phyloP scores from a whole-genome alignment of 169 alveolate genomes.

The Eimeria praecox region DNA sequence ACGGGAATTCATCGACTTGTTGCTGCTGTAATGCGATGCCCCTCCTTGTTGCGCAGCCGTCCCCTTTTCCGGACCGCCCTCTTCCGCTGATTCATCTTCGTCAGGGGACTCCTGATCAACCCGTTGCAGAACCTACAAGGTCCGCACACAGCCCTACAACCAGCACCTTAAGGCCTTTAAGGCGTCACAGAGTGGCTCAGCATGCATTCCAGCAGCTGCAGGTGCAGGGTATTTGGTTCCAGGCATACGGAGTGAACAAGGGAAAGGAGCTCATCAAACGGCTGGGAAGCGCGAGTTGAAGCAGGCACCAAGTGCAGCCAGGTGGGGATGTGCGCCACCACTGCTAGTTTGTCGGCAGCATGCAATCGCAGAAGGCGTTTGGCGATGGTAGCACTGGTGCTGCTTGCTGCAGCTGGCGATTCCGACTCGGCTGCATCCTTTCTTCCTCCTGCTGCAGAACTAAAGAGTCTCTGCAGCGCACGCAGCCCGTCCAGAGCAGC shows the following conservation, averaged over 20 bases:
- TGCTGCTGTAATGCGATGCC: background rate
- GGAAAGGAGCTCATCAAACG: slow-evolving; percentile 58
- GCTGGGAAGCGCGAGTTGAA: slow-evolving; percentile 58
- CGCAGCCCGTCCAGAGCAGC: slow-evolving; percentile 68
- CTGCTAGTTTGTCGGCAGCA: background rate
- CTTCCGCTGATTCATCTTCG: background rate
- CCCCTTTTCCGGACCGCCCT: background rate
- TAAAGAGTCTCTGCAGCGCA: background rate
- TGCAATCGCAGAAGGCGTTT: slow-evolving; percentile 63
- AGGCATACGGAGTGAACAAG: slow-evolving; percentile 52
- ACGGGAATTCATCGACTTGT: background rate
- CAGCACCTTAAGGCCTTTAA: background rate
- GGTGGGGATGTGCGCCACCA: slow-evolving; percentile 62
- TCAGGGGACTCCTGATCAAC: slow-evolving; percentile 37
- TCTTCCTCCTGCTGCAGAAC: background rate
- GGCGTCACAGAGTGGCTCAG: background rate
- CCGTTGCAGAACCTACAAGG: slow-evolving; percentile 54
- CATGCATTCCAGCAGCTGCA: background rate
- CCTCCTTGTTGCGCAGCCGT: background rate
- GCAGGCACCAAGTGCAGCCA: slow-evolving; percentile 45
- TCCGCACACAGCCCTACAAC: background rate
- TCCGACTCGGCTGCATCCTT: slow-evolving; percentile 8
- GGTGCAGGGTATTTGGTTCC: background rate
- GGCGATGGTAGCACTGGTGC: slow-evolving; percentile 4
- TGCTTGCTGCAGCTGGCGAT: background rate